Evolutionary conservation across 108 stramenopile genomes (phyloP).

Genomic region (Fragilaria radians): DNA sequence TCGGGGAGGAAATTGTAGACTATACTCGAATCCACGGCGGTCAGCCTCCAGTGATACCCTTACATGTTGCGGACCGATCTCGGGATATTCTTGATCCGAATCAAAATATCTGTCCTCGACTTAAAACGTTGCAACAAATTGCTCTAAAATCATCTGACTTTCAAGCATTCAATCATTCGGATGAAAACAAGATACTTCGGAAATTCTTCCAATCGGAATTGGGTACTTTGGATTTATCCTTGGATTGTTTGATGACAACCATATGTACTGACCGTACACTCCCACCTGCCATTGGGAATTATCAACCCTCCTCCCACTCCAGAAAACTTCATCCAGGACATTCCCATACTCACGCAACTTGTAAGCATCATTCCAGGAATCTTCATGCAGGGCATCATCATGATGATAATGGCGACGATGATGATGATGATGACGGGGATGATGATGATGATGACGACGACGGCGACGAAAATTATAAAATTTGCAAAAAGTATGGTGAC

Average conservation of each 20-base stretch:
- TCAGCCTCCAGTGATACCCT: slow-evolving; percentile 28
- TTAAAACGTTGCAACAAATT: slow-evolving; percentile 31
- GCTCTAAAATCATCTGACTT: slow-evolving; percentile 47
- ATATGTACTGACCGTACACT: slow-evolving; percentile 75
- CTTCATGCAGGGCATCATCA: too few species aligned
- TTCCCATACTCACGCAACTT: too few species aligned
- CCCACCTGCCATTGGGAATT: slow-evolving; percentile 24
- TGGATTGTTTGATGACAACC: slow-evolving; percentile 88
- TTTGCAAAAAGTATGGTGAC: neutral
- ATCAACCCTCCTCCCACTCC: slow-evolving; percentile 4
- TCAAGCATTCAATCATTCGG: slow-evolving; percentile 25
- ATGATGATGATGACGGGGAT: slow-evolving; percentile 8
- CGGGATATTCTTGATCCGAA: slow-evolving; percentile 68
- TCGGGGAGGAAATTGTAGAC: slow-evolving; percentile 41
- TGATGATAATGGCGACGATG: slow-evolving; percentile 12
- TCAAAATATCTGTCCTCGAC: slow-evolving; percentile 51
- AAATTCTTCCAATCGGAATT: slow-evolving; percentile 12
- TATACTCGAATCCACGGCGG: neutral
- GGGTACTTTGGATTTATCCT: slow-evolving; percentile 11
- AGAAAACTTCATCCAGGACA: too few species aligned
- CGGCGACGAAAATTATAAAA: too few species aligned
- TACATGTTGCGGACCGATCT: slow-evolving; percentile 73
- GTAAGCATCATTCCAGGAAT: too few species aligned
- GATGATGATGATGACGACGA: slow-evolving; percentile 5
- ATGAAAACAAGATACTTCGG: slow-evolving; percentile 22